Evolutionary conservation across 305 asterid species (phyloP).

Genomic region (Solanum hybrid): DNA sequence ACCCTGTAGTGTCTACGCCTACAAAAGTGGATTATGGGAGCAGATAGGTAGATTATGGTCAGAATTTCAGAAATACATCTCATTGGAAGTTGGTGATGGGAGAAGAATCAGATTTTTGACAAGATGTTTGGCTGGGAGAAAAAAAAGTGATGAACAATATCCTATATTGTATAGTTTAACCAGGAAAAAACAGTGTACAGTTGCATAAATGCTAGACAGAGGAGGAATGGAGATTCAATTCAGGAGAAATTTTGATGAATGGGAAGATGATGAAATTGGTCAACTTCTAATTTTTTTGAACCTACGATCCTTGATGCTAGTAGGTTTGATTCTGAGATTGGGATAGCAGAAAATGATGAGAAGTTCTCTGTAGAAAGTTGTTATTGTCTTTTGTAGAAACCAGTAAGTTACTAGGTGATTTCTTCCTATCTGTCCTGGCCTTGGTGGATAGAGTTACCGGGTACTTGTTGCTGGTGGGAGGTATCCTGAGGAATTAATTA

Average conservation of each 20-base stretch:
- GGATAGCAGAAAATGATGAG: not conserved
- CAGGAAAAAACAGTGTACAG: not conserved
- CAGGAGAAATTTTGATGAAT: not conserved
- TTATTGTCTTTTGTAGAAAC: not conserved
- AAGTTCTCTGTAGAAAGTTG: not conserved
- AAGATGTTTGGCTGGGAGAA: not conserved
- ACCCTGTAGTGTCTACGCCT: not conserved
- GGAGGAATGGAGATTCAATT: not conserved
- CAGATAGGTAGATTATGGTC: not conserved
- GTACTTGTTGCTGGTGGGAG: not conserved
- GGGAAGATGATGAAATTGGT: not conserved
- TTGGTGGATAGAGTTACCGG: not conserved
- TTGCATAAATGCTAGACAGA: not conserved
- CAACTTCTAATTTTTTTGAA: not conserved
- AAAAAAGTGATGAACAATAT: not conserved
- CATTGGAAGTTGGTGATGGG: not conserved
- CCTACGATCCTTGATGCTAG: not conserved
- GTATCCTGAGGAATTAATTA: not conserved
- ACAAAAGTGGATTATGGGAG: not conserved
- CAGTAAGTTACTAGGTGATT: not conserved
- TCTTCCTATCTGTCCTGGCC: not conserved
- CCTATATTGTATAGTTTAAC: not conserved
- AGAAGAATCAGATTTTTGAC: not conserved
- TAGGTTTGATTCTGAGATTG: not conserved
- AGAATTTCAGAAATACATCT: not conserved